A percentile compares a stretch with the other conserved stretches of the same genome.
Conservation (phyloP, 257 asterid species). For the Handroanthus guayacan region DNA sequence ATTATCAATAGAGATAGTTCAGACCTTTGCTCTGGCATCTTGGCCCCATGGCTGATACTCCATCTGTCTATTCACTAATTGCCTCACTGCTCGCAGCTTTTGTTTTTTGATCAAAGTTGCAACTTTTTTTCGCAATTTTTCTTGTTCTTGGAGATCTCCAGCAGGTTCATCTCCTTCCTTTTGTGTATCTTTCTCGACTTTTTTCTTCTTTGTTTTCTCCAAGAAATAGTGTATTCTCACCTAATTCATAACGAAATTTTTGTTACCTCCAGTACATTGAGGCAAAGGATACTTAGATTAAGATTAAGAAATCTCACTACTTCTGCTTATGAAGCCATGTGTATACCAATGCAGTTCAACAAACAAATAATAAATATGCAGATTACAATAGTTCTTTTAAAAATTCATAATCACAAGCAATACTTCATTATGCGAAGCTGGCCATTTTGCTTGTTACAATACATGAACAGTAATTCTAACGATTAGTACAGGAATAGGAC, state of each 20-base stretch:
- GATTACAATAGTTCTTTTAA: neutral
- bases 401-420: neutral
- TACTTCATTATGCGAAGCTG: too few relatives aligned
- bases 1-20: conserved; percentile 31
- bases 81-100: conserved; percentile 77
- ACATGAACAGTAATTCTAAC: too few relatives aligned
- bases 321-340: conserved; percentile 8
- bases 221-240: conserved; percentile 77
- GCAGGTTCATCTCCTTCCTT: conserved; percentile 54
- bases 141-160: conserved; percentile 47
- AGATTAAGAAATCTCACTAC: neutral
- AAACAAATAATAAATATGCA: neutral
- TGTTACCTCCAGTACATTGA: conserved; percentile 15
- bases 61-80: conserved; percentile 63
- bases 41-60: conserved; percentile 80
- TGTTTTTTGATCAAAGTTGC: conserved; percentile 76
- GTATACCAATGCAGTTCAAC: conserved; percentile 5
- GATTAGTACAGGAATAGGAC: too few relatives aligned
- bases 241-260: conserved; percentile 48
- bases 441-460: too few relatives aligned
- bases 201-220: conserved; percentile 74
- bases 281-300: conserved; percentile 13
- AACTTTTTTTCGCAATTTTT: conserved; percentile 60
- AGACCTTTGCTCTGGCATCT: conserved; percentile 89
- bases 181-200: conserved; percentile 40